Base-by-base conservation (phyloP, 345 rosid species). In the Arabidopsis arenosa region DNA sequence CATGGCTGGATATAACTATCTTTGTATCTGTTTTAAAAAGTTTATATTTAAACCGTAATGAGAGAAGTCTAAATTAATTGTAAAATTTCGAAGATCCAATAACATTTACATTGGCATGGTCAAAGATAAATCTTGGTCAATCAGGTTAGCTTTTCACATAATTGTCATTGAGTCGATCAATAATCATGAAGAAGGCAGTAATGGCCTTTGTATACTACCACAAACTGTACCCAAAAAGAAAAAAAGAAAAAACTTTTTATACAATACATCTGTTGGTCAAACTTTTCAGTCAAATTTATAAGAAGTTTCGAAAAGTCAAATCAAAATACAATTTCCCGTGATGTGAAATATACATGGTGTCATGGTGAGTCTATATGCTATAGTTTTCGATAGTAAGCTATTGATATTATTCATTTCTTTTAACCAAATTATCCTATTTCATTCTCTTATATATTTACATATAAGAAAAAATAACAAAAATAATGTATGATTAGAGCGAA, bases 241-340 rank as follows among this genome's bases (percentile, higher is more conserved):
- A 11, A 11, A 3, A 7, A 6, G 9, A 12, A 1, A 37, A 28
- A 15, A 7, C 1, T 8, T 48, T 61, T 28, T 40, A 36, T 41
- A 59, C 32, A 26, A 51, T 28, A 43, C 70, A 74, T 60, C 75
- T 53, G 63, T 70, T 76, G 75, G 80, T 70, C 75, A 76, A 76
- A 76, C 44, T 45, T 37, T 63, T 55, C 75, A 63, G 80, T 77
- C 75, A 77, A 57, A 63, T 49, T 36, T 70, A 69, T 23, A 43
- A 52, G n/a, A 69, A 36, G 59, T 63, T 45, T 70, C 28, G 80
- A 76, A 76, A 70, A 63, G 75, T 76, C 80, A 63, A 55, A 76
- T 76, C 80, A 70, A 40, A 45, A 15, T 77, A 55, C 71, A 70
- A 70, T 70, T 77, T 70, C 72, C 71, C 66, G 66, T 77, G 75